phyloP scores from a whole-genome alignment of 202 grass and related monocot species.

The Brachypodium distachyon region DNA sequence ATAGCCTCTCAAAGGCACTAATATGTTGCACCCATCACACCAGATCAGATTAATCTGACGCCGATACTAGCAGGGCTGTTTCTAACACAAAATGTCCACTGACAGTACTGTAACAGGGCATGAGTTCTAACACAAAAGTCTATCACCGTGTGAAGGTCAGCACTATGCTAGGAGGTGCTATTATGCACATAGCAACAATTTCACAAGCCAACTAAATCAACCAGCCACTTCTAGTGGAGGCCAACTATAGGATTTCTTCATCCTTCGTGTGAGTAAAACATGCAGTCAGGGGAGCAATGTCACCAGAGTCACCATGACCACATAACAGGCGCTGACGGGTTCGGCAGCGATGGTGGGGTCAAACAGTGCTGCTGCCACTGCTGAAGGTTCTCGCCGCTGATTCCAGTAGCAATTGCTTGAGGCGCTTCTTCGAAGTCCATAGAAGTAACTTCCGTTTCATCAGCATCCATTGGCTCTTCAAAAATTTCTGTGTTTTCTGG shows the following conservation, averaged over 20 bases:
- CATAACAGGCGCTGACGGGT: slow-evolving; percentile 52
- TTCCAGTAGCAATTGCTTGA: neutral
- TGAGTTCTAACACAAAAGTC: neutral
- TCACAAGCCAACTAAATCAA: slow-evolving; percentile 1
- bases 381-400: slow-evolving; percentile 21
- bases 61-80: neutral
- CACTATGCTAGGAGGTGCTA: neutral
- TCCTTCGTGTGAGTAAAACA: neutral
- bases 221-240: neutral
- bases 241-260: slow-evolving; percentile 15
- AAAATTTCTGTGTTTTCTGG: neutral
- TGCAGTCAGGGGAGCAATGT: neutral
- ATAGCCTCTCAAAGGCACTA: neutral
- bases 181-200: slow-evolving; percentile 6
- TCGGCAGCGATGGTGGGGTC: slow-evolving; percentile 24
- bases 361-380: slow-evolving; percentile 68
- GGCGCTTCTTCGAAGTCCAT: slow-evolving; percentile 66
- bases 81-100: neutral
- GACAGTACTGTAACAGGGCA: neutral
- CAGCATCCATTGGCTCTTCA: slow-evolving; percentile 54
- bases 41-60: neutral
- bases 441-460: slow-evolving; percentile 40
- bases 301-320: slow-evolving; percentile 47
- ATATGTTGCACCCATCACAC: neutral
- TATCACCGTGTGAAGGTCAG: neutral